Evolutionary conservation across 2,329 filamentous ascomycete species (phyloP), one percentile per base, ranked within the genome.

Genomic region (Stachybotrys chartarum): DNA sequence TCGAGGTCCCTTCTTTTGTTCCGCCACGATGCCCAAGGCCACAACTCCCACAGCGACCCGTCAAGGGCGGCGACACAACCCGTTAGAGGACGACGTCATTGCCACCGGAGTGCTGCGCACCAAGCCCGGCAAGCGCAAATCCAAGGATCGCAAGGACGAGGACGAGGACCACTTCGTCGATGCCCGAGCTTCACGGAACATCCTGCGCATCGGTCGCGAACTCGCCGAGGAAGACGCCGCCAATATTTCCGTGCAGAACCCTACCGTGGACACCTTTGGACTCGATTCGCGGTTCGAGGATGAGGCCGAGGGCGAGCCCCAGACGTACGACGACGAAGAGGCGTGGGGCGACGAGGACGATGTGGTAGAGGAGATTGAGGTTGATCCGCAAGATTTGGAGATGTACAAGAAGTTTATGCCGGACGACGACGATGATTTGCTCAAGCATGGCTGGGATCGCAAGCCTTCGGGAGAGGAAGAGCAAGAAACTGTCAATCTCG

Each of bases 391-490:
- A 57, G 94, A 99, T 61, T 79, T 96, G 59, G 91, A 92, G 52
- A 88, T 87, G 55, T 99, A 96, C 77, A 90, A 93, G 72, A 91
- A 88, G 65, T 97, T 97, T 69, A 82, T 97, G 63, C 90, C 85
- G 7, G 80, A 78, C 31, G 79, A 88, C 63, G 86, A 91, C 24
- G 68, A 92, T 61, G 84, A 89, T 5, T 81, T 94, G 61, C 77
- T 91, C 61, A 84, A 86, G 68, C 83, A 88, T 48, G 82, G 82
- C 31, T 82, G 78, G 76, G 78, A 78, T 61, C 70, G 70, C 48
- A 71, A 77, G 69, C 72, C 71, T 45, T 69, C 72, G 5, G 72
- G 71, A 52, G 75, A 78, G 42, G 35, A 42, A 46, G 78, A 78
- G 14, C 69, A 67, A 7, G 75, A 80, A 56, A 78, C 81, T 14